Percentiles rank a stretch among this genome's conserved stretches.
phyloP scores from a whole-genome alignment of 1,284 basidiomycete genomes.

The Gomphus bonarii region DNA sequence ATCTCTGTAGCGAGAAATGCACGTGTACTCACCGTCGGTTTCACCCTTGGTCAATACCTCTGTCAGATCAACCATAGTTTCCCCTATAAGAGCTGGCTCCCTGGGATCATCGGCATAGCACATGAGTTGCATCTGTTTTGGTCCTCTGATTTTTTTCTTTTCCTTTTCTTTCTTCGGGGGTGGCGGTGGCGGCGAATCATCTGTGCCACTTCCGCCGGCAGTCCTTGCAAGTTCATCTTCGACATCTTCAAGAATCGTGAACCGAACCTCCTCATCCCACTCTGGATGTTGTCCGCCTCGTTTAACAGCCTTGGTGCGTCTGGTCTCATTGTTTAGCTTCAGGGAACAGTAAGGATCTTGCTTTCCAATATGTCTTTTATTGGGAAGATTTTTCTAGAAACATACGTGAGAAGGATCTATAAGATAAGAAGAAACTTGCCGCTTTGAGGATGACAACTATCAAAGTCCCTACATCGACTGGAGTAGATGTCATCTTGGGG shows the following conservation, averaged over 20 bases:
- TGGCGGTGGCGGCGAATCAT: constrained; percentile 54
- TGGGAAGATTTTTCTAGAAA: constrained; percentile 78
- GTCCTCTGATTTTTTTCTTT: constrained; percentile 46
- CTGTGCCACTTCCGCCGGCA: constrained; percentile 33
- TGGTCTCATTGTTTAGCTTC: constrained; percentile 68
- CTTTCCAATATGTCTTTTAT: constrained; percentile 92
- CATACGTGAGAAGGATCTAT: constrained; percentile 11
- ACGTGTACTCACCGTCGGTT: constrained; percentile 71
- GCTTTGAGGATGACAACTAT: constrained; percentile 93
- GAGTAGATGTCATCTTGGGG: constrained; percentile 38
- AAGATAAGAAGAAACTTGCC: constrained; percentile 41
- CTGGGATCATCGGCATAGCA: constrained; percentile 94
- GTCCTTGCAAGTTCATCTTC: constrained; percentile 51
- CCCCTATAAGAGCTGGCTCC: constrained; percentile 95
- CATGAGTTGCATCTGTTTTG: constrained; percentile 69
- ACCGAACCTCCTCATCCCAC: constrained; percentile 98
- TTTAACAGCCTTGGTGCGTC: constrained; percentile 84
- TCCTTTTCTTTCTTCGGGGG: constrained; percentile 32
- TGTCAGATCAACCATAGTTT: constrained; percentile 78
- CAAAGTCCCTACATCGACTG: constrained; percentile 83
- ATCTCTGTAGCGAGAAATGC: not conserved
- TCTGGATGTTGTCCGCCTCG: constrained; percentile 96
- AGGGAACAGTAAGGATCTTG: constrained; percentile 94
- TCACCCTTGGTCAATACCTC: constrained; percentile 92
- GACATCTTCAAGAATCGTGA: constrained; percentile 78